Percentiles rank a stretch among this genome's conserved stretches.
Evolutionary conservation across 148 eudicot genomes (phyloP).

Genomic region (Tetragonia tetragonoides): DNA sequence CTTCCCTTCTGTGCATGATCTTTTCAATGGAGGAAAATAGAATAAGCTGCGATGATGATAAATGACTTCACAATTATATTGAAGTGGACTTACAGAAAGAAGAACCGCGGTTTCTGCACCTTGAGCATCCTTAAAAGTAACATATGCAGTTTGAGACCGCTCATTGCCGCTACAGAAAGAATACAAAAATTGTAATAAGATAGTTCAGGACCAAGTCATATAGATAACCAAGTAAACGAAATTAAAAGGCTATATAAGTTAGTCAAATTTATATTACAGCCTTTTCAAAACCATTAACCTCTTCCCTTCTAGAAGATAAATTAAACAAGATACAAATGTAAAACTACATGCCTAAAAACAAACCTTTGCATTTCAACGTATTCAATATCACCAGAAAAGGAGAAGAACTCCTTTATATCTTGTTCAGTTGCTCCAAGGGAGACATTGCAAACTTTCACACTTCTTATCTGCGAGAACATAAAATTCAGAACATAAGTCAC

Average conservation of each 20-base stretch:
- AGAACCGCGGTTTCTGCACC: constrained; percentile 97
- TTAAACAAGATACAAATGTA: not conserved
- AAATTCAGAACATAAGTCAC: not conserved
- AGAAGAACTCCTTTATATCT: constrained; percentile 85
- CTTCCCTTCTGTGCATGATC: not conserved
- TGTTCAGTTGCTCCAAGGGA: constrained; percentile 75
- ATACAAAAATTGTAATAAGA: not conserved
- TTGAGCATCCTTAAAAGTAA: constrained; percentile 78
- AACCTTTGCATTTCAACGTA: constrained; percentile 72
- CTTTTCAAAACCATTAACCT: not conserved
- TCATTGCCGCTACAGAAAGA: constrained; percentile 58
- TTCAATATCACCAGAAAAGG: constrained; percentile 88
- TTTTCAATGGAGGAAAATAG: not conserved
- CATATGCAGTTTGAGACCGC: constrained; percentile 81
- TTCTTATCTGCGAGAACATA: constrained; percentile 44
- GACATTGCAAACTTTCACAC: constrained; percentile 82
- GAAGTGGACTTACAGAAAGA: constrained; percentile 62
- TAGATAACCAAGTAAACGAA: not conserved
- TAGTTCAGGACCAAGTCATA: not conserved
- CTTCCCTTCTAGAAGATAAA: not conserved
- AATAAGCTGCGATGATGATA: not conserved
- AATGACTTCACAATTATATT: not conserved
- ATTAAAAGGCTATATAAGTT: not conserved
- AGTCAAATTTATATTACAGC: not conserved
- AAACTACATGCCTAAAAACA: constrained; percentile 19